Percentiles rank a stretch among this genome's conserved stretches.
Conservation (phyloP, 306 rosid genomes). For the Oxytropis ochrocephala region DNA sequence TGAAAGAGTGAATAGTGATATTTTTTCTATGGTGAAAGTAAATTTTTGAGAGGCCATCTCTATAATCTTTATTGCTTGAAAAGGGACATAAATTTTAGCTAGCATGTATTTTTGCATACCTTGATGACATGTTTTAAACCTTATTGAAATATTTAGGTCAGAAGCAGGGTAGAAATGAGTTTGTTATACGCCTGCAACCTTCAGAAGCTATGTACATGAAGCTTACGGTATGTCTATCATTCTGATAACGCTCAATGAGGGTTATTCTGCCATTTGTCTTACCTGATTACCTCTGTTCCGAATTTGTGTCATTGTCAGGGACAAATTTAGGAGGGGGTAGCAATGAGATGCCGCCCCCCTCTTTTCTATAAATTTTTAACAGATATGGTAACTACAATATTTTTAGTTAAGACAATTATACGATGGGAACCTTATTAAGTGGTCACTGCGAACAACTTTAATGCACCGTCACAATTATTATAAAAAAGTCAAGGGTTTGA, state of each 20-base stretch:
- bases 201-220: constrained; percentile 89
- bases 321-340: no score
- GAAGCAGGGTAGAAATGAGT: constrained; percentile 90
- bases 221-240: constrained; percentile 51
- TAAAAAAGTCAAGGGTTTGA: no score
- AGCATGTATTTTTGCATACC: not conserved
- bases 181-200: constrained; percentile 82
- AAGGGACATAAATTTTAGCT: not conserved
- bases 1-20: not conserved
- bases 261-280: constrained; percentile 14
- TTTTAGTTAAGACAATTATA: no score
- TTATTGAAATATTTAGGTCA: constrained; percentile 46
- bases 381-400: no score
- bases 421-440: no score
- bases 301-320: not conserved
- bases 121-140: constrained; percentile 6
- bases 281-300: constrained; percentile 11
- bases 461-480: no score
- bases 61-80: constrained; percentile 1
- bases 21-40: no score
- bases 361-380: no score
- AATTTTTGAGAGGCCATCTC: not conserved
- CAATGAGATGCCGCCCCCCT: no score
- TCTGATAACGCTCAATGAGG: not conserved
- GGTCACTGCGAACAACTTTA: no score